These are phyloP conservation scores for Nemania abortiva DNA, from an alignment of 2,329 filamentous ascomycete genomes.

Conservation along the genomic window DNA sequence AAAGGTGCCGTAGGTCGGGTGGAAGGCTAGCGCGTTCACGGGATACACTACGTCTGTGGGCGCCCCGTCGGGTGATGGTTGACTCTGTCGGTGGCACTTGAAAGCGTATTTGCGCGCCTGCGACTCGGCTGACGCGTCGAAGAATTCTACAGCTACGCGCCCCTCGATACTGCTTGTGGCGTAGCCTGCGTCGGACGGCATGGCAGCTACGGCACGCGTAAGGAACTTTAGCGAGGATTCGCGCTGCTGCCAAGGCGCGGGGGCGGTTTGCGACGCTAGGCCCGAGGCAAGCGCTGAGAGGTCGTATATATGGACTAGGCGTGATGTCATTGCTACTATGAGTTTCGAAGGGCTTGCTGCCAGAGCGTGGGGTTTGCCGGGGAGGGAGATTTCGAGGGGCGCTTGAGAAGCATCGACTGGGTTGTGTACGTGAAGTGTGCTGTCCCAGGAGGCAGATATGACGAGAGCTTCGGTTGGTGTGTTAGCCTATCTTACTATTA, in stretches of 20 bases:
- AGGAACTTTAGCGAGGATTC: slow-evolving; percentile 97
- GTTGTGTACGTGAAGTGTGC: slow-evolving; percentile 86
- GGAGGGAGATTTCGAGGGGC: slow-evolving; percentile 77
- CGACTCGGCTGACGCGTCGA: slow-evolving; percentile 87
- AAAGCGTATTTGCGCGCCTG: slow-evolving; percentile 97
- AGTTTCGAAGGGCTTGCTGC: slow-evolving; percentile 82
- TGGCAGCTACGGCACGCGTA: slow-evolving; percentile 91
- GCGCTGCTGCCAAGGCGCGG: slow-evolving; percentile 85
- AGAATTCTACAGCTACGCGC: slow-evolving; percentile 96
- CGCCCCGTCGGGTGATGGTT: slow-evolving; percentile 66
- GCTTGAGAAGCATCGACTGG: slow-evolving; percentile 63
- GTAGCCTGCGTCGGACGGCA: slow-evolving; percentile 96
- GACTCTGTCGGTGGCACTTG: slow-evolving; percentile 92
- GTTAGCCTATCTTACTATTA: slow-evolving; percentile 21
- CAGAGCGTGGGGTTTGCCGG: slow-evolving; percentile 90
- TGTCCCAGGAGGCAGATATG: slow-evolving; percentile 93
- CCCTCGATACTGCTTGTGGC: slow-evolving; percentile 94
- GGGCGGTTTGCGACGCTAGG: slow-evolving; percentile 62
- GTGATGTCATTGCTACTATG: slow-evolving; percentile 94
- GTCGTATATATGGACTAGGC: slow-evolving; percentile 95
- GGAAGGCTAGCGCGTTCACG: slow-evolving; percentile 90
- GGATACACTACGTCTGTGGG: slow-evolving; percentile 88
- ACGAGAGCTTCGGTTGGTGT: slow-evolving; percentile 69
- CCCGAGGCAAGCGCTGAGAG: slow-evolving; percentile 73
- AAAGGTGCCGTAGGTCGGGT: slow-evolving; percentile 85